Conservation (phyloP, 2,329 filamentous ascomycete species). For the Fusarium anthophilum region DNA sequence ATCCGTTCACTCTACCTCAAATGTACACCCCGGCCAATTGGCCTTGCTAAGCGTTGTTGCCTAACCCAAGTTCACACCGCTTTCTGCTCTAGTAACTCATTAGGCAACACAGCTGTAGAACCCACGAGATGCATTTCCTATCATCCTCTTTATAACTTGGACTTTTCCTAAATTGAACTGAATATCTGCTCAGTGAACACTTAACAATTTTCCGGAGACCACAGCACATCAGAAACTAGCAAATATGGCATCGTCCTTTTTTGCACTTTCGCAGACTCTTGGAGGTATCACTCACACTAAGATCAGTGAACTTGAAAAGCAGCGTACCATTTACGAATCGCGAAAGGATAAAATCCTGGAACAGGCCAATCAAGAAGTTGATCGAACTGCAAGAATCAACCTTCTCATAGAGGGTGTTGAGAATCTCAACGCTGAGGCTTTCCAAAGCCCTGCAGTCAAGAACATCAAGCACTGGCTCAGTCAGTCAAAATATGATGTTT, state of each 20-base stretch:
- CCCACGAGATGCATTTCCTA: too few relatives aligned
- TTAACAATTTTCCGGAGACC: rapidly evolving
- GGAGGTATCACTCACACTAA: neutral
- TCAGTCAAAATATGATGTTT: neutral
- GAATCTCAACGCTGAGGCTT: neutral
- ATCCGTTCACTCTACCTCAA: neutral
- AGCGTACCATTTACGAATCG: neutral
- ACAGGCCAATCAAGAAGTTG: neutral
- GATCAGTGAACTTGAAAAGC: neutral
- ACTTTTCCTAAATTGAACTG: rapidly evolving
- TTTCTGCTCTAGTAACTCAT: neutral
- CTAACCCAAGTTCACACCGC: neutral
- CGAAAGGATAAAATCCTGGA: neutral
- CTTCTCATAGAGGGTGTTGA: neutral
- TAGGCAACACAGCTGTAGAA: neutral
- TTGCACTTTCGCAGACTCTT: neutral
- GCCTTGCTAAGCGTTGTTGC: neutral
- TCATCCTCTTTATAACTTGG: neutral
- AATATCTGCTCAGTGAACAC: rapidly evolving
- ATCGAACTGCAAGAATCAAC: neutral
- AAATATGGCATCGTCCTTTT: neutral
- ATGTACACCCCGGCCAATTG: neutral
- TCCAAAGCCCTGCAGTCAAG: neutral
- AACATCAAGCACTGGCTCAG: conserved; percentile 2
- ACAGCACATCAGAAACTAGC: neutral